Evolutionary conservation across 768 basidiomycete species (phyloP), one percentile per base, ranked within the genome.

Genomic region (Cystofilobasidium ferigula): DNA sequence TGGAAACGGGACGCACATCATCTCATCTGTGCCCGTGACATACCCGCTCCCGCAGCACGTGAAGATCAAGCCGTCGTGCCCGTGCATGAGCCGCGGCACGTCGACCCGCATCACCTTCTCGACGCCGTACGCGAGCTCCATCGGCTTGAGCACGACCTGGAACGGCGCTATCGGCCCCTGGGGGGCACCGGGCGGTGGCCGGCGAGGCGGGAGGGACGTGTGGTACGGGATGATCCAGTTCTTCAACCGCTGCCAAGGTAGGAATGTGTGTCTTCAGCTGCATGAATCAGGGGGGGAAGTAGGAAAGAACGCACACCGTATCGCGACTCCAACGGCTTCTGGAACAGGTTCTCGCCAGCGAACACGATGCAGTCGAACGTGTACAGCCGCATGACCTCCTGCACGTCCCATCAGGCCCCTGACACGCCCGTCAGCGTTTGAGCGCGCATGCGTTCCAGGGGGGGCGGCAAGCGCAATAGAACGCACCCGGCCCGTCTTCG

Each of bases 11-110:
- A 77, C 85, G 71, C 68, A 95, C 94, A 98, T 90, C 69, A 88
- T 88, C 4, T 77, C 74, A 73, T 99, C 95, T 14, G 95, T 98
- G 3, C 88, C 90, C 0, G 84, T 71, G 13, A 80, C 79, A 71
- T 99, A 99, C 0, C 84, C 83, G 8, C 90, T 83, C 73, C 82
- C 86, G 13, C 87, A 89, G 71, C 88, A 87, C 1, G 95, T 98
- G 74, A 97, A 99, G 71, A 99, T 94, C 64, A 99, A 83, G 0
- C 95, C 95, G 71, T 99, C 95, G 69, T 87, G 93, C 5, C 84
- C 91, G 72, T 99, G 95, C 70, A 90, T 86, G 8, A 98, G 78
- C 18, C 79, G 80, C 7, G 92, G 89, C 54, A 99, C 86, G 68
- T 92, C 87, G 58, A 86, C 79, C 35, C 80, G 79, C 72, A 98